phyloP scores from a whole-genome alignment of 2,329 filamentous ascomycete genomes.

The Cladosporium sp. region DNA sequence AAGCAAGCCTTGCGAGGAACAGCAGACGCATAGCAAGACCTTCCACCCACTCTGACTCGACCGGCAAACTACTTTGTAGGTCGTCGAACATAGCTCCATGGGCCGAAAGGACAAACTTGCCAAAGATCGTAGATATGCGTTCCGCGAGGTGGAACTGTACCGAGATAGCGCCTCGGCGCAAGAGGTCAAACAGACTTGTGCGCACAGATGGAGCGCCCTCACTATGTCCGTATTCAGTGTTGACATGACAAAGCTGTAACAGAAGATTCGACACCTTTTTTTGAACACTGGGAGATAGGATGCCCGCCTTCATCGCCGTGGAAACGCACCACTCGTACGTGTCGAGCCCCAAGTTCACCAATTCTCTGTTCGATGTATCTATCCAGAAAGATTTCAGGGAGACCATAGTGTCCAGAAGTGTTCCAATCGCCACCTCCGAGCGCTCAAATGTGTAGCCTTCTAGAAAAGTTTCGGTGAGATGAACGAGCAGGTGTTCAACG shows the following conservation, averaged over 20 bases:
- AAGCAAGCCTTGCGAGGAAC: slow-evolving; percentile 73
- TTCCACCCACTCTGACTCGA: slow-evolving; percentile 68
- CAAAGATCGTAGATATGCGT: slow-evolving; percentile 72
- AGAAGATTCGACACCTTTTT: slow-evolving; percentile 68
- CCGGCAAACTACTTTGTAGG: slow-evolving; percentile 75
- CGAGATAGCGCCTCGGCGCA: slow-evolving; percentile 64
- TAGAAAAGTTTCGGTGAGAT: slow-evolving; percentile 51
- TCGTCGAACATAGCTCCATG: slow-evolving; percentile 86
- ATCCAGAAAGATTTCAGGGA: slow-evolving; percentile 65
- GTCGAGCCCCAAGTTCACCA: slow-evolving; percentile 69
- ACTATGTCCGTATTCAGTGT: slow-evolving; percentile 65
- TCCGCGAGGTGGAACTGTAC: slow-evolving; percentile 76
- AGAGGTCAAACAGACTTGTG: slow-evolving; percentile 72
- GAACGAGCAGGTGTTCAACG: slow-evolving; percentile 47
- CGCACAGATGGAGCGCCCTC: slow-evolving; percentile 58
- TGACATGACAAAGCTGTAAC: slow-evolving; percentile 65
- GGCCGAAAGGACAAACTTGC: slow-evolving; percentile 74
- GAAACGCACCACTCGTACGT: slow-evolving; percentile 78
- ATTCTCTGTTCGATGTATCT: slow-evolving; percentile 53
- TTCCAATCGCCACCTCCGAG: slow-evolving; percentile 70
- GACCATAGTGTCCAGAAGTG: slow-evolving; percentile 68
- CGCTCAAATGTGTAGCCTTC: slow-evolving; percentile 62
- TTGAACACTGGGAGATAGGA: slow-evolving; percentile 69
- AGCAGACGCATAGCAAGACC: slow-evolving; percentile 83
- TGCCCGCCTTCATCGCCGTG: slow-evolving; percentile 63